These are phyloP conservation scores for Passalora sequoiae DNA, from an alignment of 2,329 filamentous ascomycete genomes.

Conservation along the genomic window DNA sequence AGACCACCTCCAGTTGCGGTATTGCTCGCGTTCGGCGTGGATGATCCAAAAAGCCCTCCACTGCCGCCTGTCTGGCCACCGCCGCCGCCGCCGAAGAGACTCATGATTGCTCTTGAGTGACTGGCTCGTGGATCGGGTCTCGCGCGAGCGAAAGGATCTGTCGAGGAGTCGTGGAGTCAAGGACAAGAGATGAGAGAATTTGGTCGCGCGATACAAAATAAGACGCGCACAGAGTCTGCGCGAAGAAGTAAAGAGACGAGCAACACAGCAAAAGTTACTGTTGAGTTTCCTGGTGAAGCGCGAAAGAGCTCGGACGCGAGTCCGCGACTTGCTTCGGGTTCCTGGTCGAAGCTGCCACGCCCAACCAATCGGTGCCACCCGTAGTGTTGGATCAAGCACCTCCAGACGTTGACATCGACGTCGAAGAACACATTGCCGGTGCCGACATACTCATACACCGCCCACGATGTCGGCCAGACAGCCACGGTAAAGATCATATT, in stretches of 20 bases:
- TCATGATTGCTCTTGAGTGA: conserved; percentile 2
- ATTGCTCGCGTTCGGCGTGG: conserved; percentile 2
- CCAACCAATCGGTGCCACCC: conserved; percentile 20
- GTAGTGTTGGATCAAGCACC: conserved; percentile 10
- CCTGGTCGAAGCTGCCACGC: conserved; percentile 1
- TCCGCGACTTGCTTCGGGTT: no score
- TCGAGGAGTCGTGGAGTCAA: background rate
- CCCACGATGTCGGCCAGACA: conserved; percentile 57
- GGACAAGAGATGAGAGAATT: no score
- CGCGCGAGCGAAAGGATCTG: background rate
- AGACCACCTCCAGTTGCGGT: conserved; percentile 6
- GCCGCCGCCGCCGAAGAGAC: conserved; percentile 6
- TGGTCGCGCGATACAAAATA: no score
- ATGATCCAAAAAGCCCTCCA: conserved; percentile 12
- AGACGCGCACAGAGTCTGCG: background rate
- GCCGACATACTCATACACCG: no score
- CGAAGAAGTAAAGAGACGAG: conserved; percentile 1
- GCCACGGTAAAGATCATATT: conserved; percentile 47
- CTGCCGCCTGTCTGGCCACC: conserved; percentile 3
- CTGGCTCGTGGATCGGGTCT: background rate
- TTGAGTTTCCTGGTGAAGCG: conserved; percentile 8
- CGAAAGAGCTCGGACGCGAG: conserved; percentile 8
- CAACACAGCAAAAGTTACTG: no score
- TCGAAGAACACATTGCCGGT: no score
- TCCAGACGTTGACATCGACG: no score